Conservation (phyloP, 257 asterid genomes). For the Primulina huaijiensis region DNA sequence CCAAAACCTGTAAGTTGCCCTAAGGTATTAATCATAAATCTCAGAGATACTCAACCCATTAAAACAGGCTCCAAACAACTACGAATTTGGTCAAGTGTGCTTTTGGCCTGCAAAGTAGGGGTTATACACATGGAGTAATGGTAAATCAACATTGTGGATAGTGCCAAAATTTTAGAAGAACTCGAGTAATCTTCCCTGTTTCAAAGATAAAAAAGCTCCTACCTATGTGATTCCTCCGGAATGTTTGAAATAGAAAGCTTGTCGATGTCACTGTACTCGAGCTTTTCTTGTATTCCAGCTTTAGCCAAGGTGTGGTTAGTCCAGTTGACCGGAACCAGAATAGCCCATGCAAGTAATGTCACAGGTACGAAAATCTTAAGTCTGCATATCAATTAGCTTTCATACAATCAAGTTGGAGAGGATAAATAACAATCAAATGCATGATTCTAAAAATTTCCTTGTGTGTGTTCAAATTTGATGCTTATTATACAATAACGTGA, state of each 20-base stretch:
- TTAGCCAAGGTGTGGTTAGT: slow-evolving; percentile 67
- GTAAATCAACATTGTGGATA: not conserved
- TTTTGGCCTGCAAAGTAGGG: slow-evolving; percentile 9
- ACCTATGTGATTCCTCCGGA: slow-evolving; percentile 76
- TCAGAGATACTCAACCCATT: slow-evolving; percentile 8
- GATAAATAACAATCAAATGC: not conserved
- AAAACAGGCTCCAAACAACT: not conserved
- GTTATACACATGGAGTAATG: not conserved
- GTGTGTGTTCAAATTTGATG: not conserved
- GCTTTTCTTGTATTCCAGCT: slow-evolving; percentile 40
- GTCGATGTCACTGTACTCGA: slow-evolving; percentile 68
- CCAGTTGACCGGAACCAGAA: slow-evolving; percentile 93
- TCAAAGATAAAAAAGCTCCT: not conserved
- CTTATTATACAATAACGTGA: not conserved
- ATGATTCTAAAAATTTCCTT: not conserved
- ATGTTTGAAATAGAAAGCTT: slow-evolving; percentile 88
- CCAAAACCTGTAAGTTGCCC: slow-evolving; percentile 70
- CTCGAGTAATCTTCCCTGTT: not conserved
- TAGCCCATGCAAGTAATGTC: slow-evolving; percentile 71
- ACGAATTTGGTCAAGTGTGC: not conserved
- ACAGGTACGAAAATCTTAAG: slow-evolving; percentile 89
- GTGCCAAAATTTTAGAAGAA: not conserved
- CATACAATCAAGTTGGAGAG: not conserved
- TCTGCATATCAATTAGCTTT: slow-evolving; percentile 41
- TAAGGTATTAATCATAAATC: slow-evolving; percentile 4